Evolutionary conservation across 495 filamentous ascomycete genomes (phyloP), one percentile per base, ranked within the genome.

Genomic region (Podospora pseudoanserina): DNA sequence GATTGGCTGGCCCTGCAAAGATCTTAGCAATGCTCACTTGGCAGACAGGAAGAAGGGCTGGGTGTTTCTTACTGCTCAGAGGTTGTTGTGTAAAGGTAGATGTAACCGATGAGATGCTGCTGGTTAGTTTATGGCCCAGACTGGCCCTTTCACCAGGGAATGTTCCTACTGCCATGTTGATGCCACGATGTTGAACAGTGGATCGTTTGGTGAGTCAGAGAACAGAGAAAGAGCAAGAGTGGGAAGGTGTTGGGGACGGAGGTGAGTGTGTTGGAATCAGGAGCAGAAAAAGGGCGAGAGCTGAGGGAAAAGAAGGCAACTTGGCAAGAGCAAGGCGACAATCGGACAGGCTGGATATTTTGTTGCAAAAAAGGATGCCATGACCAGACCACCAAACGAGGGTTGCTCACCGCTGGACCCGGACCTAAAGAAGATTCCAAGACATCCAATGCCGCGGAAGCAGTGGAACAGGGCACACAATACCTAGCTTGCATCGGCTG

Each of bases 101-200:
- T 44, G n/a, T 15, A 16, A 0, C 9, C 9, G 23, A 19, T 20
- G 15, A 16, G 58, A 4, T 11, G 6, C 15, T 11, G 13, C 7
- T 0, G 9, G 27, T 2, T 0, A 34, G 4, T 7, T 20, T 61
- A 39, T 53, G 32, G 58, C 23, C 60, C 44, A n/a, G 0, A 19
- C 0, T 15, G 32, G 7, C 18, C 32, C 18, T 63, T 44, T 63
- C 61, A 32, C 61, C 18, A 20, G 61, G 34, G 18, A 63, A 63
- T 15, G 61, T 19, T 11, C 61, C 61, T 6, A 63, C 30, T 4
- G 61, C 61, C 61, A 63, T 63, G 18, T 61, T 63, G 60, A 34
- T 32, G 60, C 5, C 9, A 49, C 39, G 5, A 39, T 39, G 2
- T 39, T 39, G 34, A 39, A 39, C 6, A 11, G 6, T 39, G 34